A percentile compares a stretch with the other conserved stretches of the same genome.
These are phyloP conservation scores for Chaetomiaceae sp. DNA, from an alignment of 2,329 filamentous ascomycete species.

Conservation along the genomic window DNA sequence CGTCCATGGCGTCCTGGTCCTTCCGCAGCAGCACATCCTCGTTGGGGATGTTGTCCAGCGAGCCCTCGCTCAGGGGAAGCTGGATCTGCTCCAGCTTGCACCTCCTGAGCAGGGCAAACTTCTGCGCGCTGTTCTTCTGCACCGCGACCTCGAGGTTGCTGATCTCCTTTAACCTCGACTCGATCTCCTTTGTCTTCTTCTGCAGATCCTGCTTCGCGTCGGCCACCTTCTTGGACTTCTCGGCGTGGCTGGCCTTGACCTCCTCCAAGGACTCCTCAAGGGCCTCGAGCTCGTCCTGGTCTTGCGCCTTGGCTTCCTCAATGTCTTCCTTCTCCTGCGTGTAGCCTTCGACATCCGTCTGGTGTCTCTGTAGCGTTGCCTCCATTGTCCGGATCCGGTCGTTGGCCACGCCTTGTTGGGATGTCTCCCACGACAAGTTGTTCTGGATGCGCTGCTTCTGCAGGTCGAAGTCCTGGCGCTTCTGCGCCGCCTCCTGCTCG, in stretches of 20 bases:
- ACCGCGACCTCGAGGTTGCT: slow-evolving; percentile 76
- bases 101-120: slow-evolving; percentile 77
- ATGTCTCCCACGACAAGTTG: slow-evolving; percentile 53
- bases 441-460: slow-evolving; percentile 72
- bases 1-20: slow-evolving; percentile 86
- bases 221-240: slow-evolving; percentile 67
- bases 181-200: slow-evolving; percentile 79
- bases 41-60: slow-evolving; percentile 80
- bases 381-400: slow-evolving; percentile 66
- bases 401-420: slow-evolving; percentile 52
- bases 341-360: slow-evolving; percentile 65
- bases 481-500: slow-evolving; percentile 84
- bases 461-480: slow-evolving; percentile 78
- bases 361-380: slow-evolving; percentile 59
- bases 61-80: slow-evolving; percentile 71
- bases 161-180: slow-evolving; percentile 66
- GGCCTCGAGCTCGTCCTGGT: slow-evolving; percentile 71
- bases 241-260: slow-evolving; percentile 48
- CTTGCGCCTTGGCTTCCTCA: slow-evolving; percentile 64
- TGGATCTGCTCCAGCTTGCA: slow-evolving; percentile 93
- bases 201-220: slow-evolving; percentile 75
- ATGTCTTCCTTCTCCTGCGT: slow-evolving; percentile 69
- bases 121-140: slow-evolving; percentile 76
- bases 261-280: slow-evolving; percentile 67
- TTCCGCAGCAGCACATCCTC: slow-evolving; percentile 72